Conservation (phyloP, 176 grass and related monocot genomes). For the Cymbopogon citratus region DNA sequence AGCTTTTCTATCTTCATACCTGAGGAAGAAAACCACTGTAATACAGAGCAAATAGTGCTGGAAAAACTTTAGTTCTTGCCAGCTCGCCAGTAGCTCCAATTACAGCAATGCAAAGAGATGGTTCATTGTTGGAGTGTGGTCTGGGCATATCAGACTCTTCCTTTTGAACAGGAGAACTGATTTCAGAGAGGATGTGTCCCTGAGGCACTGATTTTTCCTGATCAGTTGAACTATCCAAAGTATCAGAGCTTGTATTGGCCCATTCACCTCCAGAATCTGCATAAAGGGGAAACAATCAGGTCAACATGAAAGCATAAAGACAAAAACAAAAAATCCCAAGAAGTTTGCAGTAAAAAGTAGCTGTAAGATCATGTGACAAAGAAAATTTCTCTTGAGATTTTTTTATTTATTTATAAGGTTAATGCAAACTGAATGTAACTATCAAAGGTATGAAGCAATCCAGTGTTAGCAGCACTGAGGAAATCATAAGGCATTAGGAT, state of each 20-base stretch:
- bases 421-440: too few species aligned
- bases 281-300: too few species aligned
- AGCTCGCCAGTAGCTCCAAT: constrained; percentile 88
- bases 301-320: too few species aligned
- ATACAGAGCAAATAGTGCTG: constrained; percentile 83
- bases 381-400: too few species aligned
- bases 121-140: constrained; percentile 2
- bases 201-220: constrained; percentile 9
- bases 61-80: constrained; percentile 83
- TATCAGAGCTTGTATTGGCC: constrained; percentile 34
- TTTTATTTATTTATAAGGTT: too few species aligned
- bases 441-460: too few species aligned
- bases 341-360: too few species aligned
- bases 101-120: constrained; percentile 85
- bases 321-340: too few species aligned
- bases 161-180: constrained; percentile 1
- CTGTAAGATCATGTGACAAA: too few species aligned
- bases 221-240: constrained; percentile 26
- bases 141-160: constrained; percentile 14
- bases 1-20: constrained; percentile 34
- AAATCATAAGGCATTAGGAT: too few species aligned
- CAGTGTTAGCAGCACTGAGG: too few species aligned
- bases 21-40: constrained; percentile 79
- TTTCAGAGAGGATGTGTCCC: constrained; percentile 1
- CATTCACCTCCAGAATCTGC: too few species aligned